A percentile compares a stretch with the other conserved stretches of the same genome.
Evolutionary conservation across 352 stramenopile genomes (phyloP).

Genomic region (Globisporangium sylvaticum): DNA sequence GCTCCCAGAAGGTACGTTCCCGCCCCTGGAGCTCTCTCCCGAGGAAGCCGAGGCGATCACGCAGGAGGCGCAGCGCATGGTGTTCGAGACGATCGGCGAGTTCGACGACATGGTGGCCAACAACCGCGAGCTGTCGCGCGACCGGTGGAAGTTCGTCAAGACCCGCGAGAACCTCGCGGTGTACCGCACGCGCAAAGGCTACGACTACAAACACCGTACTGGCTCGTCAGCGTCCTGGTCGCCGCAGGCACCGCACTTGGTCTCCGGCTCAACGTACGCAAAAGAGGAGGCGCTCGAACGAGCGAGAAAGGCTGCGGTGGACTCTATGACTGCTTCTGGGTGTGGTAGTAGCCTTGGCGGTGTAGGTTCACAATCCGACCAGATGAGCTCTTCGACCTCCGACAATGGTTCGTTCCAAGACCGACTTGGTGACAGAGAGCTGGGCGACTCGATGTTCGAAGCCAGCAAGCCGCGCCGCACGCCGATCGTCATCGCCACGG

Average conservation of each 20-base stretch:
- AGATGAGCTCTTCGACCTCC: not conserved
- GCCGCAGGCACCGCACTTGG: not conserved
- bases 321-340: too few species aligned
- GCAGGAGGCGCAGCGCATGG: slow-evolving; percentile 26
- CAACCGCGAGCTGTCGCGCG: slow-evolving; percentile 28
- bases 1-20: slow-evolving; percentile 3
- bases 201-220: not conserved
- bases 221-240: not conserved
- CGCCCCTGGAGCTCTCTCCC: slow-evolving; percentile 20
- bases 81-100: slow-evolving; percentile 34
- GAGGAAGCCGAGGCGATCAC: slow-evolving; percentile 22
- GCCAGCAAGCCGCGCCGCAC: slow-evolving; percentile 6
- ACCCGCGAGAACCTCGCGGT: slow-evolving; percentile 33
- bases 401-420: not conserved
- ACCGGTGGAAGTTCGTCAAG: slow-evolving; percentile 39
- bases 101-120: slow-evolving; percentile 26
- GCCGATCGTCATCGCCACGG: slow-evolving; percentile 32
- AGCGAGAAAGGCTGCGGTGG: not conserved
- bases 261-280: not conserved
- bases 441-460: not conserved
- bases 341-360: too few species aligned
- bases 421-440: not conserved
- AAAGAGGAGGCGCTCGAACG: not conserved
- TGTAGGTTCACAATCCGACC: not conserved
- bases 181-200: slow-evolving; percentile 17